Evolutionary conservation across 129 eudicot species (phyloP), one percentile per base, ranked within the genome.

Genomic region (Flaveria sonorensis): DNA sequence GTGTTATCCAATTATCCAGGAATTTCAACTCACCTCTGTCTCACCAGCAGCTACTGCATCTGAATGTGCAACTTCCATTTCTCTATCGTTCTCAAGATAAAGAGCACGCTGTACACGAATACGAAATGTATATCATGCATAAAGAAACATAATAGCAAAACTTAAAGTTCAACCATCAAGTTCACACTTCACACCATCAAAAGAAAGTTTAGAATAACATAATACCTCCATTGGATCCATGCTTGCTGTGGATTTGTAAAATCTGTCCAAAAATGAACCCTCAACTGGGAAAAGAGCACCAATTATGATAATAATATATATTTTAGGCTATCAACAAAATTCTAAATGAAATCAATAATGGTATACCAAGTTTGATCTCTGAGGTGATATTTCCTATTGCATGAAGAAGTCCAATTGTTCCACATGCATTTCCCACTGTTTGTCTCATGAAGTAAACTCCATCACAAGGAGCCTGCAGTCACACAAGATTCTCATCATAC

Each of bases 401-500:
- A 85, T 94, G 99, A 69, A 94, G 92, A 83, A 94, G 99, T 36
- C 99, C 99, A 73, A 94, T 77, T 3, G 99, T 94, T 72, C 99
- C 99, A 86, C 99, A 94, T 70, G 97, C 99, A 85, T 94, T 94
- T 82, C 97, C 99, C 77, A 94, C 97, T 69, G 99, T 94, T 87
- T 94, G 99, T 78, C 88, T 87, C 97, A 87, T 91, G 82, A 89
- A 94, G 83, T 94, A 94, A 86, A 89, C 96, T 73, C 86, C 95
- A 45, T 73, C 69, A 45, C 48, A 78, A 48, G 81, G 81, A 40
- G 73, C 96, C 97, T 94, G 86, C 64, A 79, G 47, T 75, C 68
- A 71, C 12, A 77, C 9, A 64, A 28, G 11, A 45, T 30, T n/a
- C 16, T 73, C 42, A 43, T 68, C 26, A 28, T 9, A 30, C 9